Evolutionary conservation across 2,329 filamentous ascomycete species (phyloP).

Genomic region (Aspergillus sp.): DNA sequence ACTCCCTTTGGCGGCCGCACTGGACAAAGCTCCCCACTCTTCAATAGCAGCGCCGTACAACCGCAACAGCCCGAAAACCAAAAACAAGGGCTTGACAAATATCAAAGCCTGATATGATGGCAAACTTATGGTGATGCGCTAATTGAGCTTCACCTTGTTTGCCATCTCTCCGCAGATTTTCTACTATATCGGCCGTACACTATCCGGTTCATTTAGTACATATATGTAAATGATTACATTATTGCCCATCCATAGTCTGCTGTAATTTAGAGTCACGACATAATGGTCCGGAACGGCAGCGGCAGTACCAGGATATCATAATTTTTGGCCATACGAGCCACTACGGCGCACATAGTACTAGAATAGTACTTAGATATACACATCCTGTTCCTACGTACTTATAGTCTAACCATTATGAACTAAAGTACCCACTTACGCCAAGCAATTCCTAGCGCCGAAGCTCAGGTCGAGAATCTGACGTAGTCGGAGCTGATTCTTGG

Average conservation of each 20-base stretch:
- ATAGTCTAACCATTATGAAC: not conserved
- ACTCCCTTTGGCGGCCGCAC: conserved; percentile 16
- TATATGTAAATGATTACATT: conserved; percentile 11
- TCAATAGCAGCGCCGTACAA: conserved; percentile 19
- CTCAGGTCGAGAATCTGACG: conserved; percentile 7
- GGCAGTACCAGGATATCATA: not conserved
- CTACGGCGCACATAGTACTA: not conserved
- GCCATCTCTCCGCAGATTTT: conserved; percentile 6
- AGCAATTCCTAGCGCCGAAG: conserved; percentile 3
- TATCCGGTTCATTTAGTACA: not conserved
- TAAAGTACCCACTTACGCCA: conserved; percentile 18
- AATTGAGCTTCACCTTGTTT: conserved; percentile 1
- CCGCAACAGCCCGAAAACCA: conserved; percentile 26
- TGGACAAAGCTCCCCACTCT: conserved; percentile 24
- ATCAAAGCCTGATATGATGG: conserved; percentile 54
- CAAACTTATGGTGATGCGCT: not conserved
- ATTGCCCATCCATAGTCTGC: conserved; percentile 9
- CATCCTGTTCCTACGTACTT: not conserved
- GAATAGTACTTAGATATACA: not conserved
- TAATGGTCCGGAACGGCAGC: not conserved
- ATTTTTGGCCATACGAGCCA: not conserved
- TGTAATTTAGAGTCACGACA: not conserved
- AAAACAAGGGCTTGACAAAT: conserved; percentile 53
- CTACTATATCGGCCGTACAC: not conserved
- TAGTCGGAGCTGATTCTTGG: conserved; percentile 1